Percentiles rank a stretch among this genome's conserved stretches.
Evolutionary conservation across 2,329 filamentous ascomycete species (phyloP).

Genomic region (Ustulina deusta): DNA sequence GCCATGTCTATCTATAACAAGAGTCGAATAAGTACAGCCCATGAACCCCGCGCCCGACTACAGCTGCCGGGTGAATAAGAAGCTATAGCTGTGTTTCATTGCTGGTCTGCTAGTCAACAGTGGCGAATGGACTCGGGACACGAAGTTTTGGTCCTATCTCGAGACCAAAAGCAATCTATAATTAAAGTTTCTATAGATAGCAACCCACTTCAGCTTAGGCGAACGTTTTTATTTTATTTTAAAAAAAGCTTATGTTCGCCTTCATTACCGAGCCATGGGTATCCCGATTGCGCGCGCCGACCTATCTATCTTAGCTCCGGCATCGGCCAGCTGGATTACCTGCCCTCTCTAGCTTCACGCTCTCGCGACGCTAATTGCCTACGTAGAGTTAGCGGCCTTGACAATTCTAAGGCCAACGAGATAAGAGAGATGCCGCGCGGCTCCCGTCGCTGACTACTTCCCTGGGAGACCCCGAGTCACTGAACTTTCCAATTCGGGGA

Average conservation of each 20-base stretch:
- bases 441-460: slow-evolving; percentile 22
- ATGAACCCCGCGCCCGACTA: background rate
- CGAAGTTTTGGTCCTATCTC: background rate
- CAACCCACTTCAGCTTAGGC: slow-evolving; percentile 16
- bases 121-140: slow-evolving; percentile 8
- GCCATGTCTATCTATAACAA: background rate
- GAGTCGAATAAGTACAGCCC: background rate
- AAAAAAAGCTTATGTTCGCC: slow-evolving; percentile 26
- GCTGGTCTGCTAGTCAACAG: background rate
- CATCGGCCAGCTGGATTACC: slow-evolving; percentile 16
- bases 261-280: slow-evolving; percentile 1
- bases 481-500: background rate
- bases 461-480: background rate
- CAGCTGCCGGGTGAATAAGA: background rate
- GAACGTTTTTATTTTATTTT: no score
- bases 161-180: background rate
- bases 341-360: background rate
- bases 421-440: background rate
- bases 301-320: slow-evolving; percentile 20
- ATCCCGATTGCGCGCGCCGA: background rate
- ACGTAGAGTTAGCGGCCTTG: background rate
- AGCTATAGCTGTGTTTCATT: background rate
- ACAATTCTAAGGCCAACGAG: background rate
- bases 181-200: slow-evolving; percentile 14
- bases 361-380: slow-evolving; percentile 15